Conservation (phyloP, 371 early-diverging fungal species). For the Nematocida sp. region DNA sequence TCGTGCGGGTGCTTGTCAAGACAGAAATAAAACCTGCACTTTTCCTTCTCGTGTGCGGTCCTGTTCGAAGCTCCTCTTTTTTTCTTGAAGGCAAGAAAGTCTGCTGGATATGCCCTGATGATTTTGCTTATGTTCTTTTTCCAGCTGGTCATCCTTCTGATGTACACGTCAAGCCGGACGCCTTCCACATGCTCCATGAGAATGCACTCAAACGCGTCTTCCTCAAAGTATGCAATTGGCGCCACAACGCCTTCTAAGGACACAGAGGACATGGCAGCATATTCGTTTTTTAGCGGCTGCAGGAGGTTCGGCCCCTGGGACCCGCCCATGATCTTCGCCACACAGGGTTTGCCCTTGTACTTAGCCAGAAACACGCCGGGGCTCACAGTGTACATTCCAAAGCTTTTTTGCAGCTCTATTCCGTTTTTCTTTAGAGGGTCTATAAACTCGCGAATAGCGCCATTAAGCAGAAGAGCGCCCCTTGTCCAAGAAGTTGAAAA, state of each 20-base stretch:
- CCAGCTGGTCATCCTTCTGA: neutral
- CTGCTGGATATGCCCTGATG: neutral
- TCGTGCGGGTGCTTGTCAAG: neutral
- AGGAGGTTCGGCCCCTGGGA: neutral
- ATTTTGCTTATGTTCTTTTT: neutral
- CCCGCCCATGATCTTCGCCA: neutral
- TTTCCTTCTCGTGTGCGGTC: neutral
- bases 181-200: neutral
- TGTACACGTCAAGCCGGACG: neutral
- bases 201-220: neutral
- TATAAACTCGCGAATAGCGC: no score
- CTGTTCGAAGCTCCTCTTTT: neutral
- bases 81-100: neutral
- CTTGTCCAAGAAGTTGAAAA: no score
- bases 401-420: neutral
- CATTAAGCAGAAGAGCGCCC: no score
- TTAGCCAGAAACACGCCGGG: neutral
- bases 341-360: neutral
- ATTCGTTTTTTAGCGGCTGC: neutral
- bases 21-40: neutral
- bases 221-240: neutral
- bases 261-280: neutral
- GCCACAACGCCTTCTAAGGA: neutral
- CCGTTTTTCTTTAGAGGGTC: neutral
- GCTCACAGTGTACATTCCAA: neutral